These are phyloP conservation scores for Penicillium sp. DNA, from an alignment of 2,329 filamentous ascomycete genomes.

Conservation along the genomic window DNA sequence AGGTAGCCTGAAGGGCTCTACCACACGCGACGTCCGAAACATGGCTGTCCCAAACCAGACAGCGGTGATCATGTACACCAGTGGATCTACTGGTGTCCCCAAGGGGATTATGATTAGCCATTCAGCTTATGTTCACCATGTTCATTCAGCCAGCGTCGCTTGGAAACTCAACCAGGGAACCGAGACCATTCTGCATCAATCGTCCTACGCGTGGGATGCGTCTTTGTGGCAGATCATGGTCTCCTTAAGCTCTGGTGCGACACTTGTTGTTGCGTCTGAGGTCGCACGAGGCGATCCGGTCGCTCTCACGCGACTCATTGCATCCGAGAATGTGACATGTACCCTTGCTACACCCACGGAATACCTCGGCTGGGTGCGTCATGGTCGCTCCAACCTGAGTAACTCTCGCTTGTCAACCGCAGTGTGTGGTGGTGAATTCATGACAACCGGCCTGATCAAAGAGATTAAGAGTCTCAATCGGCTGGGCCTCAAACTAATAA, in stretches of 20 bases:
- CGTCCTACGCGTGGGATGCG: slow-evolving; percentile 24
- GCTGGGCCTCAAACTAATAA: slow-evolving; percentile 17
- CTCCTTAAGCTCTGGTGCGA: slow-evolving; percentile 19
- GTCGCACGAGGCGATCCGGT: slow-evolving; percentile 17
- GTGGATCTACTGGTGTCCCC: slow-evolving; percentile 21
- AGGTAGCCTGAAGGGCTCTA: not conserved
- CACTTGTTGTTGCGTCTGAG: slow-evolving; percentile 14
- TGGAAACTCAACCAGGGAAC: slow-evolving; percentile 8
- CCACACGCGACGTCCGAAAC: not conserved
- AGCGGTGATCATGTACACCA: slow-evolving; percentile 21
- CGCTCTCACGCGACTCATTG: slow-evolving; percentile 18
- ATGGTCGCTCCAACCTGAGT: slow-evolving; percentile 9
- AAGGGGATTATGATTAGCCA: slow-evolving; percentile 17
- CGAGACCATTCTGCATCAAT: slow-evolving; percentile 24
- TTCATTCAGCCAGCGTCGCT: slow-evolving; percentile 7
- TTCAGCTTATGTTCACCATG: slow-evolving; percentile 13
- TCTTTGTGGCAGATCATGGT: slow-evolving; percentile 22
- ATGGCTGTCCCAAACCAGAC: slow-evolving; percentile 4
- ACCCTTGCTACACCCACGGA: slow-evolving; percentile 22
- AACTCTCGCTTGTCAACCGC: slow-evolving; percentile 9
- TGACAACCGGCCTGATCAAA: slow-evolving; percentile 6
- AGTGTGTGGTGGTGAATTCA: slow-evolving; percentile 24
- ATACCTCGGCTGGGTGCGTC: slow-evolving; percentile 15
- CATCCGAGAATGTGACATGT: slow-evolving; percentile 16
- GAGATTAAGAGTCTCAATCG: slow-evolving; percentile 15